Conservation (phyloP, 1,284 basidiomycete species). For the Fomitopsis schrenkii region DNA sequence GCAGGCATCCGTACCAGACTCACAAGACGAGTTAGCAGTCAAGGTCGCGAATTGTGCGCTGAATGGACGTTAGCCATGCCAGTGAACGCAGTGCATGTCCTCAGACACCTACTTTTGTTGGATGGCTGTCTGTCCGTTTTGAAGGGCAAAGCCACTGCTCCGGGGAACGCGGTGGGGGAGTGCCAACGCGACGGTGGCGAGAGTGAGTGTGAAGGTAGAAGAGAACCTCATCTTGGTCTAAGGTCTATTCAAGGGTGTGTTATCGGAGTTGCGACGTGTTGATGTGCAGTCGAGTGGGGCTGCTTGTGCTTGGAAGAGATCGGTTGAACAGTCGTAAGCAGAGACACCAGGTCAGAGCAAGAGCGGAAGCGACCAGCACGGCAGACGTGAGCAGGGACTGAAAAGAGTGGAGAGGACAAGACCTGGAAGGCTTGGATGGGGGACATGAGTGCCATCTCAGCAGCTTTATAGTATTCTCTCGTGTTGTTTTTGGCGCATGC, state of each 20-base stretch:
- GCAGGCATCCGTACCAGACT: conserved; percentile 42
- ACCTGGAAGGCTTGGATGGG: neutral
- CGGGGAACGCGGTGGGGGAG: conserved; percentile 34
- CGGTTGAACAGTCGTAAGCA: neutral
- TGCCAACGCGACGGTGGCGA: conserved; percentile 36
- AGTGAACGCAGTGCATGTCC: neutral
- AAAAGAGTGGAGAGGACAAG: neutral
- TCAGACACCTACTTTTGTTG: conserved; percentile 40
- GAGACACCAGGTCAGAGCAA: conserved; percentile 1
- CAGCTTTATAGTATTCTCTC: neutral
- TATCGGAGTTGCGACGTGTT: conserved; percentile 3
- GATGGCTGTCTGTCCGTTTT: conserved; percentile 53
- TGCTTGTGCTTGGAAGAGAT: conserved; percentile 1
- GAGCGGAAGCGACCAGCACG: conserved; percentile 1
- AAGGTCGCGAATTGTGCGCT: conserved; percentile 45
- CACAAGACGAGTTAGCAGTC: conserved; percentile 39
- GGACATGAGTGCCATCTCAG: neutral
- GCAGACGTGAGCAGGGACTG: neutral
- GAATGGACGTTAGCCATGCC: conserved; percentile 9
- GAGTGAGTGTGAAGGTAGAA: conserved; percentile 11
- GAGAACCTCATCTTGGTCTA: conserved; percentile 24
- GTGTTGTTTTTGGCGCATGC: neutral
- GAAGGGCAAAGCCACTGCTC: conserved; percentile 34
- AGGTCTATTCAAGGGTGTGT: neutral
- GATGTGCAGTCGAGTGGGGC: neutral